A percentile compares a stretch with the other conserved stretches of the same genome.
Conservation (phyloP, 257 asterid genomes). For the Solanum sitiens region DNA sequence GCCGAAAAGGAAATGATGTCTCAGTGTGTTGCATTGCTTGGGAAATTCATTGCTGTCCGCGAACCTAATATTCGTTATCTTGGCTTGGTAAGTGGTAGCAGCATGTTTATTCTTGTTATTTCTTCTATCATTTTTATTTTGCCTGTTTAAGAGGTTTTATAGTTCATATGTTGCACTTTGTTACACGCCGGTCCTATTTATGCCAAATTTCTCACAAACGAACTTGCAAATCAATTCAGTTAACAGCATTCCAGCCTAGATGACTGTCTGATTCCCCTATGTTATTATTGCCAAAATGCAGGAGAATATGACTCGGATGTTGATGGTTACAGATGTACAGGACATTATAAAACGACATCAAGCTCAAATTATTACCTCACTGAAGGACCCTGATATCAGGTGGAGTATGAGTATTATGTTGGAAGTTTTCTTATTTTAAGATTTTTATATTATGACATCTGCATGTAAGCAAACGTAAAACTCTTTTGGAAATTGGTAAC, state of each 20-base stretch:
- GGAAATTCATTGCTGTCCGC: constrained; percentile 93
- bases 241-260: not conserved
- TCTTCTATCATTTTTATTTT: not conserved
- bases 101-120: not conserved
- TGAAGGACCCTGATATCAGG: constrained; percentile 99
- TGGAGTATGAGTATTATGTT: constrained; percentile 10
- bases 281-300: constrained; percentile 18
- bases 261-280: not conserved
- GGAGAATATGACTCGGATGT: constrained; percentile 98
- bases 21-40: constrained; percentile 95
- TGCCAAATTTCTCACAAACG: not conserved
- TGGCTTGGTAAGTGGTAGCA: constrained; percentile 65
- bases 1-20: constrained; percentile 99
- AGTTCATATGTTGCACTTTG: not conserved
- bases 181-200: not conserved
- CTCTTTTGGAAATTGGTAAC: not conserved
- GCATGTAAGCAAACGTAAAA: not conserved
- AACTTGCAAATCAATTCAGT: not conserved
- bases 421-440: not conserved
- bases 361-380: constrained; percentile 94
- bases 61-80: constrained; percentile 97
- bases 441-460: not conserved
- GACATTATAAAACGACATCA: constrained; percentile 92
- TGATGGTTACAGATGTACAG: constrained; percentile 97
- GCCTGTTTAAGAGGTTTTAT: not conserved